Base-by-base conservation (phyloP, 352 stramenopile genomes). In the Phytophthora uliginosa region DNA sequence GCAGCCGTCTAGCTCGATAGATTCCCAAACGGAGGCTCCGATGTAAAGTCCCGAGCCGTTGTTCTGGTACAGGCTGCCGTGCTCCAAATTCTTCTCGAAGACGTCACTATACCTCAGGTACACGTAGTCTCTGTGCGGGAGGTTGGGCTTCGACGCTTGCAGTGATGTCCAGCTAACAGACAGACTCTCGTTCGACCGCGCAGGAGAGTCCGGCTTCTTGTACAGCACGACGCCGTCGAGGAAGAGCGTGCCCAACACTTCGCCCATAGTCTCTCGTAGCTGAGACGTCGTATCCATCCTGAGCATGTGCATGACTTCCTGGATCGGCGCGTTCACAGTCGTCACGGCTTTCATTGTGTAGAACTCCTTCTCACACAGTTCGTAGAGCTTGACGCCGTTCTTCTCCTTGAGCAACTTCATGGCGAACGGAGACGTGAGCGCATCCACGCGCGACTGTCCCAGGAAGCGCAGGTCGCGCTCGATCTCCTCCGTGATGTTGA, bases 41-140 rank as follows among this genome's bases (percentile, higher is more conserved):
- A 91, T 74, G 69, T 84, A 94, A 0, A 93, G 71, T 0, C 89
- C 87, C n/a, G 85, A 91, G 36, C 86, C 86, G 54, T 67, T 81
- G 42, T 78, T 77, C 55, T 89, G 76, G 69, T 92, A 92, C 48
- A 86, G 60, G 28, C 71, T 84, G 54, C 74, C 71, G 66, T 93
- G 77, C 53, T 95, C 83, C 22, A 80, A 69, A 48, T 88, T 85
- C 60, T 90, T 89, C 69, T 94, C 86, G 58, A 95, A 95, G 7
- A 90, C 75, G 63, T 96, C 89, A 12, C 75, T 82, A 60, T 96
- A 96, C 15, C 86, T 81, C 58, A 96, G 51, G 66, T 94, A 95
- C n/a, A 96, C 86, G 63, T 96, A 96, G 85, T 96, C 89, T 28
- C 89, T 86, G 71, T 96, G 89, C 22, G 88, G 89, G 28, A 96